Percentiles rank a stretch among this genome's conserved stretches.
These are phyloP conservation scores for Gossypium armourianum DNA, from an alignment of 441 rosid genomes.

Conservation along the genomic window DNA sequence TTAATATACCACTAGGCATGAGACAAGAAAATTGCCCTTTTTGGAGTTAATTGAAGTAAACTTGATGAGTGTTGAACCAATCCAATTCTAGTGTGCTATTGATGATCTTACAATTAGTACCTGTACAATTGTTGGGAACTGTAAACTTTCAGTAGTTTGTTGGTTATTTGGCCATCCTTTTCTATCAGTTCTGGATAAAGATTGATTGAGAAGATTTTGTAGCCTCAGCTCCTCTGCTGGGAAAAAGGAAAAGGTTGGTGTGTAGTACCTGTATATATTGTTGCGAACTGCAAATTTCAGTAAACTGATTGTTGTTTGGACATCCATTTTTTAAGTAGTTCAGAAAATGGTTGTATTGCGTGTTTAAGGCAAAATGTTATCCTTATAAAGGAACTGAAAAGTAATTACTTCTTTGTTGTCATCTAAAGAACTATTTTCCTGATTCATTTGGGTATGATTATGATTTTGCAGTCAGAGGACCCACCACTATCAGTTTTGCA, in stretches of 20 bases:
- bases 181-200: neutral
- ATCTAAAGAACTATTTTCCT: neutral
- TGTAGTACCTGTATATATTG: neutral
- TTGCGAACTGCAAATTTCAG: neutral
- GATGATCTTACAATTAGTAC: neutral
- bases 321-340: neutral
- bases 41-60: neutral
- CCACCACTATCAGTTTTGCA: constrained; percentile 57
- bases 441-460: neutral
- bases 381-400: neutral
- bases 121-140: neutral
- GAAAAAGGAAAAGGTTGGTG: neutral
- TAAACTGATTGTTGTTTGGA: neutral
- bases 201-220: neutral
- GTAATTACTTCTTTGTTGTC: neutral
- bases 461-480: constrained; percentile 42
- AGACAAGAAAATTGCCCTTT: neutral
- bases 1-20: neutral
- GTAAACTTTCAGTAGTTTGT: neutral
- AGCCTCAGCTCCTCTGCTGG: neutral
- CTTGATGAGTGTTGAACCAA: neutral
- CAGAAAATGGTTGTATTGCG: neutral
- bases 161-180: neutral
- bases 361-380: neutral
- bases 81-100: neutral